Conservation (phyloP, 108 stramenopile species). For the Pinguiococcus pyrenoidosus region DNA sequence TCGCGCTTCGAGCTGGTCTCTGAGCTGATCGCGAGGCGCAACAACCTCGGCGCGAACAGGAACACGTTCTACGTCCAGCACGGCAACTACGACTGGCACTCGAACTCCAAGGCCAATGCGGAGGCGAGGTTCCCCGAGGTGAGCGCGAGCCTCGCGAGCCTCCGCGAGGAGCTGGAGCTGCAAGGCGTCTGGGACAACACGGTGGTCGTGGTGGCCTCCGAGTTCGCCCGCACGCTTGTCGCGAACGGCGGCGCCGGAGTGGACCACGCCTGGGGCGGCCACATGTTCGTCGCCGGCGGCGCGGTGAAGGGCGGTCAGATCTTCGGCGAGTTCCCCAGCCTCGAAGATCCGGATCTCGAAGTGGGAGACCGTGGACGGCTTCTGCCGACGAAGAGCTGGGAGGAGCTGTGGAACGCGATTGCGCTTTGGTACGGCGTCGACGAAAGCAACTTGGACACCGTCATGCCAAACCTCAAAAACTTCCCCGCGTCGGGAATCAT, state of each 20-base stretch:
- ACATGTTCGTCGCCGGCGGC: conserved; percentile 38
- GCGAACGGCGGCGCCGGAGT: conserved; percentile 46
- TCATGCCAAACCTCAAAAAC: conserved; percentile 5
- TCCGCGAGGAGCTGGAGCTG: conserved; percentile 42
- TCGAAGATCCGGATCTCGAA: too few relatives aligned
- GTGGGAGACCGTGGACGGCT: conserved; percentile 44
- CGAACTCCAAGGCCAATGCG: conserved; percentile 17
- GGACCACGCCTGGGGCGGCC: conserved; percentile 59
- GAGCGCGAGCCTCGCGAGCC: conserved; percentile 34
- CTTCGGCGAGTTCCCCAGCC: conserved; percentile 30
- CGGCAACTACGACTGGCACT: conserved; percentile 51
- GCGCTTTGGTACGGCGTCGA: conserved; percentile 42
- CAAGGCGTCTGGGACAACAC: too few relatives aligned
- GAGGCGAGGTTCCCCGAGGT: conserved; percentile 22
- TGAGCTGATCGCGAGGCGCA: neutral
- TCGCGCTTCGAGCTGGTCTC: neutral
- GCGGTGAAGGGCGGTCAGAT: conserved; percentile 35
- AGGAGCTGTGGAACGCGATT: conserved; percentile 42
- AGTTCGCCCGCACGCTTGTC: conserved; percentile 50
- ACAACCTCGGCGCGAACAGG: conserved; percentile 20
- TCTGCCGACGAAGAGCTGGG: conserved; percentile 55
- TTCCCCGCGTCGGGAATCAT: neutral
- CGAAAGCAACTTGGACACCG: conserved; percentile 1
- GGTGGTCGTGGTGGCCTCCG: conserved; percentile 42
- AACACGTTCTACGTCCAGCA: conserved; percentile 47